Base-by-base conservation (phyloP, 1,139 yeast species). In the Magnusiomyces tetraspermus region DNA sequence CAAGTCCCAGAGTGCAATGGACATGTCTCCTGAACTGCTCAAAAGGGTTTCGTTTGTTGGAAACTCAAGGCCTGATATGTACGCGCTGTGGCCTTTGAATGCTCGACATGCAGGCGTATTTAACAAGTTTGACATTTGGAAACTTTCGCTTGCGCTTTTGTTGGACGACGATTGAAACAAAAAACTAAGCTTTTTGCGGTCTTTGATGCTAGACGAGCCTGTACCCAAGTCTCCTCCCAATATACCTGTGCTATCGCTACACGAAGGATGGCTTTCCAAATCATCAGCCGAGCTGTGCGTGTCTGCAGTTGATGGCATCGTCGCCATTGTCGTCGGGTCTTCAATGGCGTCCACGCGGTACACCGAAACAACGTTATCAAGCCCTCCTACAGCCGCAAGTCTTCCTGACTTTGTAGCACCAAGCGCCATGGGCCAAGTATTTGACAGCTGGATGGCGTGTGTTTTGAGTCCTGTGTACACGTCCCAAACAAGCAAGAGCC, bases 401-500 rank as follows among this genome's bases (percentile, higher is more conserved):
- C 73, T 71, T 1, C 83, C 83, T 53, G 78, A 76, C 0, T 89
- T 88, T 1, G 92, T 79, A 40, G 80, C 76, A 2, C 84, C 88
- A 70, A 95, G 83, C 1, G 87, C 71, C 53, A 87, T 74, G 1
- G 85, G 88, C 87, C 95, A 89, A 47, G 82, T 83, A 53, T 84
- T 85, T 8, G 64, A 63, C 28, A 71, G 59, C 15, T 60, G 63
- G 17, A 89, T 78, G 0, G 89, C 89, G 56, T 82, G 80, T 53
- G 77, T 74, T 63, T 90, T 90, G 59, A 77, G 72, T 1, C 92
- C 92, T 0, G 87, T 78, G 1, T 77, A 71, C 0, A 89, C 76
- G 65, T 89, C 92, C 97, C 97, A 90, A 33, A 88, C 68, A 48
- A 90, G 74, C 73, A 88, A 74, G 63, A 79, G 85, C 1, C 96